These are phyloP conservation scores for Pythium aphanidermatum DNA, from an alignment of 352 stramenopile genomes.

Conservation along the genomic window DNA sequence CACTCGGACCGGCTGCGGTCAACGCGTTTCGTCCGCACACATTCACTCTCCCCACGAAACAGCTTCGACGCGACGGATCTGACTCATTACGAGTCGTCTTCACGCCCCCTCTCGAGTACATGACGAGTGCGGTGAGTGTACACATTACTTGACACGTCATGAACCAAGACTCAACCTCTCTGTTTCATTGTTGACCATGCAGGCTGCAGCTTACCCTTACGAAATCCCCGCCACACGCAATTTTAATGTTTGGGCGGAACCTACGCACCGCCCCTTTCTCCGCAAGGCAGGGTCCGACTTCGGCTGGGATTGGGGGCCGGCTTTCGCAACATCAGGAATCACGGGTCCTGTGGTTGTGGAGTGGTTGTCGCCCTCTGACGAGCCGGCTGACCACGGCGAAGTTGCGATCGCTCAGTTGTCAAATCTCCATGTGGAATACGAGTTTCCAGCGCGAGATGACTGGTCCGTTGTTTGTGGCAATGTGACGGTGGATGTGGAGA, in stretches of 20 bases:
- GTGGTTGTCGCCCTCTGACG: conserved; percentile 12
- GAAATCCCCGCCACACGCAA: conserved; percentile 68
- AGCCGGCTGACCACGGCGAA: conserved; percentile 9
- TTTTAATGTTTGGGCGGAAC: conserved; percentile 77
- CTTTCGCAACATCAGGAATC: conserved; percentile 61
- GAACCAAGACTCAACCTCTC: too few species aligned
- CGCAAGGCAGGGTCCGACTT: conserved; percentile 85
- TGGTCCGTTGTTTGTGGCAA: conserved; percentile 35
- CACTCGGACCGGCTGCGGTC: conserved; percentile 31
- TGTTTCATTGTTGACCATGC: conserved; percentile 2
- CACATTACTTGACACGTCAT: too few species aligned
- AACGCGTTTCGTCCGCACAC: conserved; percentile 67
- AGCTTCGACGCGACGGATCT: conserved; percentile 5
- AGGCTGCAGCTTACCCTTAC: conserved; percentile 67
- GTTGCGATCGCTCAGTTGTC: conserved; percentile 11
- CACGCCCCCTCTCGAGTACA: conserved; percentile 44
- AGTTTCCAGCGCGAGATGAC: conserved; percentile 24
- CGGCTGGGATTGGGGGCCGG: conserved; percentile 85
- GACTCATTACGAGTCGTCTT: conserved; percentile 66
- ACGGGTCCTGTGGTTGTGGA: conserved; percentile 46
- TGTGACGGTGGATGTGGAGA: conserved; percentile 32
- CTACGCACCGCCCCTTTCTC: conserved; percentile 69
- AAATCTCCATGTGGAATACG: conserved; percentile 39
- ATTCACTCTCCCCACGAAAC: conserved; percentile 29
- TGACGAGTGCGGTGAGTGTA: conserved; percentile 31